A percentile compares a stretch with the other conserved stretches of the same genome.
Conservation (phyloP, 306 rosid genomes). For the Fragaria nilgerrensis region DNA sequence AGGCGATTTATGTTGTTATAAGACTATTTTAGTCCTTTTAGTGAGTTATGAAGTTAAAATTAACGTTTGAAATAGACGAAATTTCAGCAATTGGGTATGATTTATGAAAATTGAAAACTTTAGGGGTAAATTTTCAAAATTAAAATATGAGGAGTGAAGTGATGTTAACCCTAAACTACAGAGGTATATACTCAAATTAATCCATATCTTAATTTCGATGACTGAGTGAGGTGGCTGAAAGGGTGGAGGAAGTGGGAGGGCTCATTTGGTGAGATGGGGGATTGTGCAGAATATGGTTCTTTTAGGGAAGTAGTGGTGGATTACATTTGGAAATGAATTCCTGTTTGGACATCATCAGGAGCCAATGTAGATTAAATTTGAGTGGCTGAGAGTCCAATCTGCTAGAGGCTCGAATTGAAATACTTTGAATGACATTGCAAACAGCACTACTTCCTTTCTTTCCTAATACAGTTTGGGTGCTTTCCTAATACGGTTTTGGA, state of each 20-base stretch:
- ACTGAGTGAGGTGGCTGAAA: neutral
- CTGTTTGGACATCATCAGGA: neutral
- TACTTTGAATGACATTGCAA: neutral
- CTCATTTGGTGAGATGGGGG: neutral
- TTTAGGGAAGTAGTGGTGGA: neutral
- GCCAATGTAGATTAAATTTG: neutral
- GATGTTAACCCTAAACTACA: too few relatives aligned
- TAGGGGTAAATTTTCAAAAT: too few relatives aligned
- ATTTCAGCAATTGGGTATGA: too few relatives aligned
- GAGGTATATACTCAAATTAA: too few relatives aligned
- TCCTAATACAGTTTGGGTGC: neutral
- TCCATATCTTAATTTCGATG: neutral
- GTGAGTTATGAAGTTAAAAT: too few relatives aligned
- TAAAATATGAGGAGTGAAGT: too few relatives aligned
- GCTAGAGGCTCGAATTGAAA: neutral
- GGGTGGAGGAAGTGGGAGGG: conserved; percentile 1
- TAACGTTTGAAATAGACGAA: too few relatives aligned
- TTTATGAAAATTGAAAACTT: too few relatives aligned
- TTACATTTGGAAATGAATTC: neutral
- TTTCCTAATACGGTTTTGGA: neutral
- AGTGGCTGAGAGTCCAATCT: neutral
- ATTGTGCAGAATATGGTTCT: neutral
- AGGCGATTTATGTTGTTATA: too few relatives aligned
- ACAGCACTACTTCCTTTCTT: neutral
- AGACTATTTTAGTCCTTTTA: too few relatives aligned